Conservation (phyloP, 306 rosid genomes). For the Vigna radiata region DNA sequence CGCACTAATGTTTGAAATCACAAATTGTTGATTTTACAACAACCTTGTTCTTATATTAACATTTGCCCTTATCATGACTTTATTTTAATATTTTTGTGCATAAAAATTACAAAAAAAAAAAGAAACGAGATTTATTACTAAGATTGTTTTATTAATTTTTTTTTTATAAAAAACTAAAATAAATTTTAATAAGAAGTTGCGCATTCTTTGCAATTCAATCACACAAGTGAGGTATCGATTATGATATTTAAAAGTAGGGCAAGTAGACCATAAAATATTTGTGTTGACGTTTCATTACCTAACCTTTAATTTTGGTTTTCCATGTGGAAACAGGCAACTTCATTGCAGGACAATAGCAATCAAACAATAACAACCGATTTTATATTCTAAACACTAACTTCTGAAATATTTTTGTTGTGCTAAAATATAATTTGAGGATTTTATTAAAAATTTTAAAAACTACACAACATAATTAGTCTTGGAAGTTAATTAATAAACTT, state of each 20-base stretch:
- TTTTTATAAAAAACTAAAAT: neutral
- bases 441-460: too few species aligned
- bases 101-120: neutral
- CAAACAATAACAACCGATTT: neutral
- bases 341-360: neutral
- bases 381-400: neutral
- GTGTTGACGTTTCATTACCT: neutral
- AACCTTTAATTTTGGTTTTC: constrained; percentile 2
- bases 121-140: too few species aligned
- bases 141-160: neutral
- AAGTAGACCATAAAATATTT: neutral
- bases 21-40: neutral
- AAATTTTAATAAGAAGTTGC: neutral
- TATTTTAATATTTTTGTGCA: neutral
- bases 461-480: too few species aligned
- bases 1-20: neutral
- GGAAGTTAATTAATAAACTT: too few species aligned
- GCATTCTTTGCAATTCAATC: neutral
- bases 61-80: neutral
- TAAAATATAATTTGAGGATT: neutral
- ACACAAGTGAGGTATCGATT: neutral
- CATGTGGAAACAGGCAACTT: neutral
- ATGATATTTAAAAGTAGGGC: neutral
- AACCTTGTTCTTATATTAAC: neutral
- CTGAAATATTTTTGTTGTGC: neutral